Conservation (phyloP, 2,329 filamentous ascomycete genomes). For the Stemphylium vesicarium region DNA sequence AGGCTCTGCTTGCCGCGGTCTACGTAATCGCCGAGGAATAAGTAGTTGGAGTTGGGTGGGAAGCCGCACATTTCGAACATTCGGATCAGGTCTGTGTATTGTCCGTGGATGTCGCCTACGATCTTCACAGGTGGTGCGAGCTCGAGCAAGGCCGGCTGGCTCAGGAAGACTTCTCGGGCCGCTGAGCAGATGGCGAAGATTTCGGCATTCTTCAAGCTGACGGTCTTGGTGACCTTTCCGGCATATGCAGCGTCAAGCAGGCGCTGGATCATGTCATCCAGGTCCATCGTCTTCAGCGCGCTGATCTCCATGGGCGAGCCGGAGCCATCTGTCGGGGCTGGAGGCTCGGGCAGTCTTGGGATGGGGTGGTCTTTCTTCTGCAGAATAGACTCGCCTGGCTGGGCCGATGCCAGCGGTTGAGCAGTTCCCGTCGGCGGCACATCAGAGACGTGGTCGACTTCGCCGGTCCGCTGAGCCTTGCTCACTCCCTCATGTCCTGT, state of each 20-base stretch:
- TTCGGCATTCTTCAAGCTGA: conserved; percentile 96
- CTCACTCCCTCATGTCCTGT: conserved; percentile 77
- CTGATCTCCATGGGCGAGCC: conserved; percentile 77
- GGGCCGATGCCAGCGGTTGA: conserved; percentile 63
- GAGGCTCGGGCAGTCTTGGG: conserved; percentile 64
- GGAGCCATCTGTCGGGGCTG: conserved; percentile 56
- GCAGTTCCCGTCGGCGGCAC: conserved; percentile 74
- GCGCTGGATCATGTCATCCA: conserved; percentile 96
- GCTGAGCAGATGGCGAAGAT: conserved; percentile 92
- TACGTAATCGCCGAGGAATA: conserved; percentile 98
- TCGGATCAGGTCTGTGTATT: conserved; percentile 93
- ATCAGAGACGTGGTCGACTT: conserved; percentile 94
- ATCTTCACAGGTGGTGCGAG: conserved; percentile 96
- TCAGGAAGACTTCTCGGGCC: conserved; percentile 85
- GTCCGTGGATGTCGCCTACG: conserved; percentile 94
- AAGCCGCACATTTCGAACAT: conserved; percentile 99
- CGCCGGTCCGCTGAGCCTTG: conserved; percentile 82
- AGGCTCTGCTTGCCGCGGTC: conserved; percentile 99
- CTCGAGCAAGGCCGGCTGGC: conserved; percentile 89
- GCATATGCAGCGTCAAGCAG: conserved; percentile 94
- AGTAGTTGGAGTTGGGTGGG: conserved; percentile 97
- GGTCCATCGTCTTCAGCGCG: conserved; percentile 88
- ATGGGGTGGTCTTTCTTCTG: conserved; percentile 77
- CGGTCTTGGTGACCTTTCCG: conserved; percentile 96
- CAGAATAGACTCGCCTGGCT: conserved; percentile 87